Base-by-base conservation (phyloP, 2,329 filamentous ascomycete genomes). In the Penicillium griseofulvum region DNA sequence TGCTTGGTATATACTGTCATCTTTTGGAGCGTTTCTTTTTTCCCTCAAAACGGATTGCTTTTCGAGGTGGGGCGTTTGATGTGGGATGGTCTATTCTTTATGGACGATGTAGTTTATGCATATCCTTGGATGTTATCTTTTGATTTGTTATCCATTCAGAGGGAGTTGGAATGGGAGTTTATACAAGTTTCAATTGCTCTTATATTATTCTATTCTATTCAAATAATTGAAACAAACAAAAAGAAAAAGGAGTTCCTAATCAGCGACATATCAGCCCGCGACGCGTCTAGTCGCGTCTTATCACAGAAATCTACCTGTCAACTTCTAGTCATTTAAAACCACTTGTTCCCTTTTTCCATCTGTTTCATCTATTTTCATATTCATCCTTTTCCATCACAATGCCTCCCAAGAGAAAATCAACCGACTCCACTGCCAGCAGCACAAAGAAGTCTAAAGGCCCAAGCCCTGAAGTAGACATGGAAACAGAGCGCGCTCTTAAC, bases 1-100 rank as follows among this genome's bases (percentile, higher is more conserved):
- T 49, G 16, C 41, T 60, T 60, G 55, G 50, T 58, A 46, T 55
- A 54, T 55, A 60, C 41, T 52, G 44, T 56, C 33, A 36, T 44
- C 7, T 46, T 37, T 37, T 41, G 39, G 31, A 28, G 46, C 41
- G 39, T 51, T 39, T 50, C 39, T 38, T 49, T 41, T 33, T 12
- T 16, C 9, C 41, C 31, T 19, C 46, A 55, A 57, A 57, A 55
- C 19, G 52, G 42, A 28, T 44, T 54, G 47, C 26, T 41, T 14
- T 41, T 2, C 33, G 9, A 31, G 31, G 31, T 54, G 39, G 45
- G 31, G 46, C 33, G 47, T 54, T 51, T 45, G 48, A 37, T 24
- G 41, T 52, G 41, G 33, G 26, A 46, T 54, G n/a, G 29, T 26
- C 19, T 26, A 12, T 49, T 37, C 38, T 45, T n/a, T 28, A 16